These are phyloP conservation scores for Penicillium griseofulvum DNA, from an alignment of 2,329 filamentous ascomycete species.

Conservation along the genomic window DNA sequence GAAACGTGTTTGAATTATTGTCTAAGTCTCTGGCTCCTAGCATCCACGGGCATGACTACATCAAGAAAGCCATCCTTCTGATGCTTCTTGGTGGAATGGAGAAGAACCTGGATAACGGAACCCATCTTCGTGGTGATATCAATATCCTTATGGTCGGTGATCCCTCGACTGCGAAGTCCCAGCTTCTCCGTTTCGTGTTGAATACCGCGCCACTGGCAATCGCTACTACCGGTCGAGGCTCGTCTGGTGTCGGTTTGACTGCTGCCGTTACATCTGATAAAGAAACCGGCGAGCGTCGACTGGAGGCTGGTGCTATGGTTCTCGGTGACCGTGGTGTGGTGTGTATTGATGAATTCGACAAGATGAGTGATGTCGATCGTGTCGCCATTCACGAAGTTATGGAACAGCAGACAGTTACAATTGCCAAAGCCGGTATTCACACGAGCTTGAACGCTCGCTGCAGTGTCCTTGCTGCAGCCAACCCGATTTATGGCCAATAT, in stretches of 20 bases:
- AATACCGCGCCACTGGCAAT: constrained; percentile 97
- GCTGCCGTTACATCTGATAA: constrained; percentile 96
- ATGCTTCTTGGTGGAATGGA: constrained; percentile 96
- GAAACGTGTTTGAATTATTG: constrained; percentile 85
- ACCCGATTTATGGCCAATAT: constrained; percentile 97
- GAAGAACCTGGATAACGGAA: constrained; percentile 97
- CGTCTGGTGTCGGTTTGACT: constrained; percentile 95
- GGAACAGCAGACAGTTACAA: constrained; percentile 99
- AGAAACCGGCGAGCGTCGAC: constrained; percentile 88
- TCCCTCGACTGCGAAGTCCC: constrained; percentile 97
- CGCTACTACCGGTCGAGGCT: constrained; percentile 93
- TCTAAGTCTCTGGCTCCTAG: constrained; percentile 93
- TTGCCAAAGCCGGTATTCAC: constrained; percentile 97
- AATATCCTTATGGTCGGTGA: constrained; percentile 99
- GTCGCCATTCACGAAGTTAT: constrained; percentile 99
- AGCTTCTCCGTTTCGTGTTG: constrained; percentile 90
- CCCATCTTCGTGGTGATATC: constrained; percentile 95
- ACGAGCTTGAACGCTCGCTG: constrained; percentile 95
- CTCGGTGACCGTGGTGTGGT: constrained; percentile 95
- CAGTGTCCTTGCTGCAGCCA: constrained; percentile 93
- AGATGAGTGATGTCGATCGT: constrained; percentile 97
- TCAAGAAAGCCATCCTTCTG: constrained; percentile 94
- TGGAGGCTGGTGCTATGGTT: constrained; percentile 98
- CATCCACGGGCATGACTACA: constrained; percentile 94
- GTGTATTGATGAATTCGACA: constrained; percentile 99